phyloP scores from a whole-genome alignment of 208 protist species.

The Leishmania turanica region DNA sequence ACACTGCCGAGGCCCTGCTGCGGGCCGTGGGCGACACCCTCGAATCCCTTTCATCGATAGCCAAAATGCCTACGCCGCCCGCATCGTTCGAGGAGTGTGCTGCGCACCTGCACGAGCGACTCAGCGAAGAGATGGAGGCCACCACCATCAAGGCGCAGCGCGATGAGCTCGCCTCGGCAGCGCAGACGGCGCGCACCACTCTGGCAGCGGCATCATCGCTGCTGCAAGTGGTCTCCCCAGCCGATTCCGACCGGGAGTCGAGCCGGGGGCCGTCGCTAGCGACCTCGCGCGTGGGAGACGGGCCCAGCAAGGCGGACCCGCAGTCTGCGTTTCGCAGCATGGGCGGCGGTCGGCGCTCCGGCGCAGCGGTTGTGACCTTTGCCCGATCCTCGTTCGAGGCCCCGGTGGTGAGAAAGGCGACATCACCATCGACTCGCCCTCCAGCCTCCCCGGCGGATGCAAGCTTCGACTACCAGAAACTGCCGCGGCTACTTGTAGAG shows the following conservation, averaged over 20 bases:
- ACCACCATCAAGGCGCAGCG: slow-evolving; percentile 13
- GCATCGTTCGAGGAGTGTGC: slow-evolving; percentile 12
- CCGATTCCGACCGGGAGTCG: slow-evolving; percentile 11
- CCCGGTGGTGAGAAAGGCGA: slow-evolving; percentile 1
- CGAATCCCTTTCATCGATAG: neutral
- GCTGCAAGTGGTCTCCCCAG: neutral
- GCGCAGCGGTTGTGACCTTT: neutral
- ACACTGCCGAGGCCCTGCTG: slow-evolving; percentile 15
- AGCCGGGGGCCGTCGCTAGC: slow-evolving; percentile 3
- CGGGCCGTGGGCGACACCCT: slow-evolving; percentile 2
- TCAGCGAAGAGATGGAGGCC: slow-evolving; percentile 13
- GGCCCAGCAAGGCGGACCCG: neutral
- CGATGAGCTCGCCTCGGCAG: slow-evolving; percentile 20
- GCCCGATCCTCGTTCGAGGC: neutral
- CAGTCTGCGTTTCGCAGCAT: neutral
- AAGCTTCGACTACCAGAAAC: slow-evolving; percentile 1
- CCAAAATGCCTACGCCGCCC: neutral
- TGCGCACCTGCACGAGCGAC: neutral
- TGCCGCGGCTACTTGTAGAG: slow-evolving; percentile 12
- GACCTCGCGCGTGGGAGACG: neutral
- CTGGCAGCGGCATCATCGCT: slow-evolving; percentile 15
- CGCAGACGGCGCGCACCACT: neutral
- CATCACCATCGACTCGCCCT: neutral
- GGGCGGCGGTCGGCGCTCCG: neutral
- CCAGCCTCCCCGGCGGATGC: slow-evolving; percentile 4